Percentiles rank a stretch among this genome's conserved stretches.
Conservation (phyloP, 495 filamentous ascomycete genomes). For the Hypomontagnella submonticulosa region DNA sequence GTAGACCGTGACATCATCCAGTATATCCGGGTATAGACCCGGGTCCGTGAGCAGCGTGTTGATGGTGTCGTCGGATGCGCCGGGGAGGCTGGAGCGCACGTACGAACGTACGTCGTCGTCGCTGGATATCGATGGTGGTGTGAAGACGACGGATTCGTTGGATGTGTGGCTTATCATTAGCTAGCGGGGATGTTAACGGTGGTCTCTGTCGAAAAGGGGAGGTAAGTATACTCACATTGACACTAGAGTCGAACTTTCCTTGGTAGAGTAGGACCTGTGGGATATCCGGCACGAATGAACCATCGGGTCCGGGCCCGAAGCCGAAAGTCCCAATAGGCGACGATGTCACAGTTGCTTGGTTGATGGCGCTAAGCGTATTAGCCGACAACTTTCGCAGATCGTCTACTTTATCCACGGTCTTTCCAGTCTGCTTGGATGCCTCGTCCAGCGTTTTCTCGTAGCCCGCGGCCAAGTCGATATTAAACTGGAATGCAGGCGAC, state of each 20-base stretch:
- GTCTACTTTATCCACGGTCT: slow-evolving; percentile 54
- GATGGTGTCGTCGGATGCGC: slow-evolving; percentile 19
- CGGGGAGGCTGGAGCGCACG: slow-evolving; percentile 14
- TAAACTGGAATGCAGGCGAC: slow-evolving; percentile 45
- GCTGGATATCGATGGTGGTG: slow-evolving; percentile 45
- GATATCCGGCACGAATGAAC: slow-evolving; percentile 64
- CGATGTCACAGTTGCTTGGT: slow-evolving; percentile 58
- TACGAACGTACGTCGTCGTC: slow-evolving; percentile 50
- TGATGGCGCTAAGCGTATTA: slow-evolving; percentile 60
- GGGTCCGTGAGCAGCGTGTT: slow-evolving; percentile 29
- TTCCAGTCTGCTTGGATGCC: slow-evolving; percentile 16
- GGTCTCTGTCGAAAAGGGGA: neutral
- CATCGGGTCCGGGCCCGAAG: slow-evolving; percentile 70
- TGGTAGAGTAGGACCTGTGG: slow-evolving; percentile 67
- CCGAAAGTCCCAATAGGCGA: slow-evolving; percentile 62
- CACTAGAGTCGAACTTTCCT: slow-evolving; percentile 63
- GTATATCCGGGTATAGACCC: slow-evolving; percentile 53
- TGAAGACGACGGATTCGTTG: slow-evolving; percentile 42
- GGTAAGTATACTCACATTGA: slow-evolving; percentile 63
- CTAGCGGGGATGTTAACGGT: neutral
- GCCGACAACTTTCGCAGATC: slow-evolving; percentile 63
- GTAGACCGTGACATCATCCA: slow-evolving; percentile 54
- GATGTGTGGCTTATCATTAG: slow-evolving; percentile 41
- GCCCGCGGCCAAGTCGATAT: slow-evolving; percentile 21
- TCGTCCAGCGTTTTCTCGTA: slow-evolving; percentile 32